Evolutionary conservation across 305 asterid genomes (phyloP).

Genomic region (Fraxinus ornus): DNA sequence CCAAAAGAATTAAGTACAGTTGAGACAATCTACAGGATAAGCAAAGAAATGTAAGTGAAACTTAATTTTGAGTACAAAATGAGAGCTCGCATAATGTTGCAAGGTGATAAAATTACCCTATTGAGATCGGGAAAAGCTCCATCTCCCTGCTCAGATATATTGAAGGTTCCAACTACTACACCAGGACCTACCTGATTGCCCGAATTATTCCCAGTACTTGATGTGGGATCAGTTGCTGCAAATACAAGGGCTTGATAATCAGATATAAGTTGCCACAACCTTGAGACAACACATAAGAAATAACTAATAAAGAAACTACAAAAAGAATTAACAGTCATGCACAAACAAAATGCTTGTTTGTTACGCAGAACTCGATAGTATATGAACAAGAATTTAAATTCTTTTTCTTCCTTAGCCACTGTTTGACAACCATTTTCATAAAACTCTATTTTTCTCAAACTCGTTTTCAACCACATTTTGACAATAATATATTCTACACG

Average conservation of each 20-base stretch:
- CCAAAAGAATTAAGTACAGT: slow-evolving; percentile 85
- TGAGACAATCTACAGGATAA: slow-evolving; percentile 63
- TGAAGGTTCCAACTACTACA: slow-evolving; percentile 79
- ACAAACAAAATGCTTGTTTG: not conserved
- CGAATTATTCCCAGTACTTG: slow-evolving; percentile 44
- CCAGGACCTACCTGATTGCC: slow-evolving; percentile 55
- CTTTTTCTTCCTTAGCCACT: not conserved
- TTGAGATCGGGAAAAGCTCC: slow-evolving; percentile 74
- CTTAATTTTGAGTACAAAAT: not conserved
- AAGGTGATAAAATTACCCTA: slow-evolving; percentile 51
- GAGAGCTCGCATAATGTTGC: slow-evolving; percentile 13
- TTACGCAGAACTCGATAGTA: not conserved
- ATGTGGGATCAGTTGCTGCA: slow-evolving; percentile 60
- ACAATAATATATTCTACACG: too few relatives aligned
- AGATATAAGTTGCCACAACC: slow-evolving; percentile 24
- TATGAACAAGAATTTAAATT: not conserved
- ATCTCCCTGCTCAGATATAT: slow-evolving; percentile 77
- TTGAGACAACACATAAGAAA: slow-evolving; percentile 16
- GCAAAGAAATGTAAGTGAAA: slow-evolving; percentile 7
- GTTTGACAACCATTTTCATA: too few relatives aligned
- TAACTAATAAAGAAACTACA: slow-evolving; percentile 12
- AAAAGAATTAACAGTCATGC: slow-evolving; percentile 5
- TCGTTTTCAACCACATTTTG: too few relatives aligned
- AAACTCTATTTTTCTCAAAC: too few relatives aligned
- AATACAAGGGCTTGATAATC: slow-evolving; percentile 28